These are phyloP conservation scores for Pseudonitzschia multistriata DNA, from an alignment of 108 stramenopile species.

Conservation along the genomic window DNA sequence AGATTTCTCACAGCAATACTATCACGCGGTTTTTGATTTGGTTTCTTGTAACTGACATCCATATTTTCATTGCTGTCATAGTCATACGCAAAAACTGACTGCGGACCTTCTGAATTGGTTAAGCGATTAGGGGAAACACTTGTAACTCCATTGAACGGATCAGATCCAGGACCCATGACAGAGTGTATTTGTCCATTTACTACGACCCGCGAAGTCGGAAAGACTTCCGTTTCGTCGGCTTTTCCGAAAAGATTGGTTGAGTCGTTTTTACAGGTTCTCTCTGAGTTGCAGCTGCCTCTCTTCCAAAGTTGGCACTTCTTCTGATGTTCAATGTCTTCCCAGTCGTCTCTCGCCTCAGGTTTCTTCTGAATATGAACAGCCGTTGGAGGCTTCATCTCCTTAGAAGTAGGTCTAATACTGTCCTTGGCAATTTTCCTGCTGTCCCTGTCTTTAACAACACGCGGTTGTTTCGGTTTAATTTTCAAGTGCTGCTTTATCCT, in stretches of 20 bases:
- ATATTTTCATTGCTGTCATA: slow-evolving; percentile 34
- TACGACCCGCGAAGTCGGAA: slow-evolving; percentile 24
- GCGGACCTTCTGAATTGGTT: slow-evolving; percentile 24
- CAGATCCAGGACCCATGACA: background rate
- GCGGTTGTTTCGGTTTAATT: background rate
- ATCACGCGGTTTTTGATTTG: slow-evolving; percentile 19
- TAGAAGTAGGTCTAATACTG: background rate
- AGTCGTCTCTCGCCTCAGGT: background rate
- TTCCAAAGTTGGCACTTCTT: background rate
- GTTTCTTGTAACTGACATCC: slow-evolving; percentile 28
- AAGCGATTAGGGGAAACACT: slow-evolving; percentile 17
- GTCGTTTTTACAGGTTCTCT: background rate
- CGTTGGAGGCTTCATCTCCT: background rate
- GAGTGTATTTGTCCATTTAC: slow-evolving; percentile 9
- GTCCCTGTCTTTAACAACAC: background rate
- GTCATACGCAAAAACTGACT: slow-evolving; percentile 43
- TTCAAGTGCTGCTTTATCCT: background rate
- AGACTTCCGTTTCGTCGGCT: slow-evolving; percentile 1
- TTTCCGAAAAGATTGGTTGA: slow-evolving; percentile 9
- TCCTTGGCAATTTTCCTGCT: background rate
- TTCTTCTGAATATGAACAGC: background rate
- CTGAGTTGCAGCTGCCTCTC: background rate
- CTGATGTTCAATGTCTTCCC: background rate
- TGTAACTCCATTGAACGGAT: slow-evolving; percentile 10
- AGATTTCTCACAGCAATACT: slow-evolving; percentile 17